Evolutionary conservation across 208 protist species (phyloP), one percentile per base, ranked within the genome.

Genomic region (Trypanosoma brucei): DNA sequence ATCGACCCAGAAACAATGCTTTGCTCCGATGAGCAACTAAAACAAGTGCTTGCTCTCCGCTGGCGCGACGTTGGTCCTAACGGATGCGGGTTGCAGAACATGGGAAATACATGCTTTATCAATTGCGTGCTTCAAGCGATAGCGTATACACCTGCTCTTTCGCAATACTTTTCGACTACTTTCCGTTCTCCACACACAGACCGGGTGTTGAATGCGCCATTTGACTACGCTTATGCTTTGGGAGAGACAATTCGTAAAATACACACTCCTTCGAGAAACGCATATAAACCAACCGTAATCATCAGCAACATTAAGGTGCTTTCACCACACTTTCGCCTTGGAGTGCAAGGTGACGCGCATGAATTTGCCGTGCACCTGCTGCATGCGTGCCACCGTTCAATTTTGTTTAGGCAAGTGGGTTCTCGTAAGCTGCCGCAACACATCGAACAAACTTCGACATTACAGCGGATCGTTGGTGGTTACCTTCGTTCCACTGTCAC

Each of bases 31-130:
- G 71, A 59, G 14, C 62, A 76, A 56, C 63, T 95, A 22, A 61
- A 51, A 50, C 72, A 78, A 68, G 54, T 70, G 53, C 55, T 93
- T 56, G 74, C 90, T 59, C 70, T 93, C 33, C 75, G 77, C 33
- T 96, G 91, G 88, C 62, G 57, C 14, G 2, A 68, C 3, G 73
- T 91, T 33, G 64, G 75, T 0, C 74, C 74, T 0, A 83, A 73
- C 7, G 91, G 91, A 0, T 52, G 83, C 14, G 92, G 92, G 0
- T 73, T 97, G 33, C 67, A 79, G 22, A 96, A 96, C 58, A 58
- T 93, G 30, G 92, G 89, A 50, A 97, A 97, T 74, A 95, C 90
- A 13, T 97, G 92, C 67, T 97, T 96, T 60, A 78, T 78, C 8
- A 96, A 97, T 66, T 80, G 75, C 58, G 88, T 96, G 9, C 68